Evolutionary conservation across 352 stramenopile genomes (phyloP).

Genomic region (Achlya hypogyna): DNA sequence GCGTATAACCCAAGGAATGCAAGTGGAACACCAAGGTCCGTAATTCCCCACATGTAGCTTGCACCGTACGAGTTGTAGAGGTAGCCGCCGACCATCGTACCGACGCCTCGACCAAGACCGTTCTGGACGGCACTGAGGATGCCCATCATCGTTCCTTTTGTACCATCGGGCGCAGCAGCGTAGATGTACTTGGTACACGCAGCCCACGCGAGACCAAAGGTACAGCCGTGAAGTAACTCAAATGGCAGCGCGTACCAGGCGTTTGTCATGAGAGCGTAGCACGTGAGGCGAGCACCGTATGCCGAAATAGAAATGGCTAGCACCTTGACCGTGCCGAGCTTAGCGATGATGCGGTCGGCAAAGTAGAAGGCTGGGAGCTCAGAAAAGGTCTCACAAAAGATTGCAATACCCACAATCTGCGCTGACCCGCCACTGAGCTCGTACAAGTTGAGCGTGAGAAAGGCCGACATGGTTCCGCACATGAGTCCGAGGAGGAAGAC

Average conservation of each 20-base stretch:
- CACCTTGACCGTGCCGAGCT: constrained; percentile 37
- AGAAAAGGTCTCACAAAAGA: constrained; percentile 53
- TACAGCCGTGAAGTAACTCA: constrained; percentile 56
- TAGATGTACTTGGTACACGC: constrained; percentile 76
- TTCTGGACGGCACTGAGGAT: constrained; percentile 55
- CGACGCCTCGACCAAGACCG: constrained; percentile 46
- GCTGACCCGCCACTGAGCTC: constrained; percentile 54
- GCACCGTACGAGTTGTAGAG: constrained; percentile 55
- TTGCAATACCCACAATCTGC: constrained; percentile 54
- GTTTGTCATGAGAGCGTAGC: constrained; percentile 54
- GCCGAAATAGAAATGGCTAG: constrained; percentile 45
- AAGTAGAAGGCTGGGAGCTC: constrained; percentile 70
- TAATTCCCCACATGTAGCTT: constrained; percentile 43
- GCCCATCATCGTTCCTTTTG: constrained; percentile 66
- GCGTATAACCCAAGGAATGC: constrained; percentile 23
- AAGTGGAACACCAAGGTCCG: constrained; percentile 19
- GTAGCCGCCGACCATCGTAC: constrained; percentile 57
- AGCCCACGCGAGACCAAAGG: constrained; percentile 63
- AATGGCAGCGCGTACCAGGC: constrained; percentile 54
- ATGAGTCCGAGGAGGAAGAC: constrained; percentile 57
- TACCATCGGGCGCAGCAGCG: constrained; percentile 44
- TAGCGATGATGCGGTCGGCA: constrained; percentile 55
- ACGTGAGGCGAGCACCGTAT: constrained; percentile 48
- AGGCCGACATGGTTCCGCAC: constrained; percentile 53
- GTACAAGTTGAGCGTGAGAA: constrained; percentile 63